phyloP scores from a whole-genome alignment of 305 asterid species.

The Rubia peregrina region DNA sequence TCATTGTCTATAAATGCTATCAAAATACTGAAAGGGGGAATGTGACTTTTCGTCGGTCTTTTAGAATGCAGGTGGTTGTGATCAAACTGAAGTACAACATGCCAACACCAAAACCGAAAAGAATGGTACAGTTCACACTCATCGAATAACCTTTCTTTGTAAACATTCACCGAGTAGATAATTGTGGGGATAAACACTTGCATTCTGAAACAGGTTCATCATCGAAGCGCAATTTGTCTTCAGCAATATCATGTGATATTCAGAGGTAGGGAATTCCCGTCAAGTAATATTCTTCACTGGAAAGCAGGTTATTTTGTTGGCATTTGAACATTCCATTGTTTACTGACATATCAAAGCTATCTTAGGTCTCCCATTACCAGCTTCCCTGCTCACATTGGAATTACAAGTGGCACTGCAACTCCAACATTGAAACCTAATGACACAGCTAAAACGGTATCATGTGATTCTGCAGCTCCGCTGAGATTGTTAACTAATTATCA shows the following conservation, averaged over 20 bases:
- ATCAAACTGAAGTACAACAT: slow-evolving; percentile 23
- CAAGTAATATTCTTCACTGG: slow-evolving; percentile 25
- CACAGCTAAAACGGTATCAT: slow-evolving; percentile 33
- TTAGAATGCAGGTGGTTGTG: slow-evolving; percentile 35
- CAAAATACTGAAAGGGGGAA: neutral
- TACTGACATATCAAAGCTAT: slow-evolving; percentile 20
- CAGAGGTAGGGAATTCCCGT: slow-evolving; percentile 26
- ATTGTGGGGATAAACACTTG: slow-evolving; percentile 8
- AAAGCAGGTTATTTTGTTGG: neutral
- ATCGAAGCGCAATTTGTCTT: slow-evolving; percentile 28
- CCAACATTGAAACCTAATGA: slow-evolving; percentile 12
- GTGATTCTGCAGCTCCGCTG: neutral
- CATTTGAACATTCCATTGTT: slow-evolving; percentile 9
- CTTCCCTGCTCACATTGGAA: slow-evolving; percentile 33
- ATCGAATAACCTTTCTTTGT: neutral
- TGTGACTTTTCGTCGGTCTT: slow-evolving; percentile 15
- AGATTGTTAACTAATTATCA: neutral
- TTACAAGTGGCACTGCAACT: slow-evolving; percentile 25
- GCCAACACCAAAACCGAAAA: slow-evolving; percentile 23
- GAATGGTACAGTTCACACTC: slow-evolving; percentile 24
- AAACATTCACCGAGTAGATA: neutral
- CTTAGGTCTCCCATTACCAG: slow-evolving; percentile 28
- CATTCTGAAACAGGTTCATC: slow-evolving; percentile 33
- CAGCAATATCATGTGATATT: slow-evolving; percentile 24
- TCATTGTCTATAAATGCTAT: slow-evolving; percentile 3